A percentile compares a stretch with the other conserved stretches of the same genome.
Evolutionary conservation across 2,329 filamentous ascomycete species (phyloP).

Genomic region (Ustulina deusta): DNA sequence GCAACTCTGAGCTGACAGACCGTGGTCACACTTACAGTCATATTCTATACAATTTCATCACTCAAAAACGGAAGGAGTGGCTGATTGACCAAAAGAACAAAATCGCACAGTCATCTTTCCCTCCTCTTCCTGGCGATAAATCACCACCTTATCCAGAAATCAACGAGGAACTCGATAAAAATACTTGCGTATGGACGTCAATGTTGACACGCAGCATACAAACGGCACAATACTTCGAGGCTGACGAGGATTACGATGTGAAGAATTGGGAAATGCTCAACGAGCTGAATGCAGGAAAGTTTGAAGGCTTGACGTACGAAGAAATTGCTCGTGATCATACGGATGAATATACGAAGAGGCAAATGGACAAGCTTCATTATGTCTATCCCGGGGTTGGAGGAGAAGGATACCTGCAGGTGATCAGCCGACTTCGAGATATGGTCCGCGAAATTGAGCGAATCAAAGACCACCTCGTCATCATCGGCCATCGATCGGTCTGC

Average conservation of each 20-base stretch:
- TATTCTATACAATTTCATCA: constrained; percentile 86
- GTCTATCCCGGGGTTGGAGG: constrained; percentile 96
- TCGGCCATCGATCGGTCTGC: constrained; percentile 92
- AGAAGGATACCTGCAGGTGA: constrained; percentile 96
- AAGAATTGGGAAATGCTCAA: constrained; percentile 99
- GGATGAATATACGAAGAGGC: constrained; percentile 84
- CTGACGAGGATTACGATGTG: constrained; percentile 92
- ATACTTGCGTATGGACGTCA: constrained; percentile 98
- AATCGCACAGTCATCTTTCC: constrained; percentile 81
- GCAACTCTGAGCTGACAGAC: constrained; percentile 83
- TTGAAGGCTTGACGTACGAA: constrained; percentile 94
- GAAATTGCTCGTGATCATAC: constrained; percentile 85
- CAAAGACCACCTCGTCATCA: constrained; percentile 92
- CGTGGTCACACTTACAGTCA: constrained; percentile 83
- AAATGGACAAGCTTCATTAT: constrained; percentile 91
- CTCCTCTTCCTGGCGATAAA: constrained; percentile 89
- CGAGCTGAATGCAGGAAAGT: constrained; percentile 90
- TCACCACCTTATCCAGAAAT: constrained; percentile 95
- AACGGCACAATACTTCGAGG: constrained; percentile 88
- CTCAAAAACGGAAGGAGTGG: constrained; percentile 83
- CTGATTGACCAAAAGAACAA: constrained; percentile 84
- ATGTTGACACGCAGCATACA: constrained; percentile 93
- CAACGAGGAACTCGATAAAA: constrained; percentile 78
- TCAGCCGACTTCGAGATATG: constrained; percentile 93
- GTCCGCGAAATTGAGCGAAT: constrained; percentile 98